A percentile compares a stretch with the other conserved stretches of the same genome.
Conservation (phyloP, 176 grass and related monocot genomes). For the Bolboschoenus planiculmis region DNA sequence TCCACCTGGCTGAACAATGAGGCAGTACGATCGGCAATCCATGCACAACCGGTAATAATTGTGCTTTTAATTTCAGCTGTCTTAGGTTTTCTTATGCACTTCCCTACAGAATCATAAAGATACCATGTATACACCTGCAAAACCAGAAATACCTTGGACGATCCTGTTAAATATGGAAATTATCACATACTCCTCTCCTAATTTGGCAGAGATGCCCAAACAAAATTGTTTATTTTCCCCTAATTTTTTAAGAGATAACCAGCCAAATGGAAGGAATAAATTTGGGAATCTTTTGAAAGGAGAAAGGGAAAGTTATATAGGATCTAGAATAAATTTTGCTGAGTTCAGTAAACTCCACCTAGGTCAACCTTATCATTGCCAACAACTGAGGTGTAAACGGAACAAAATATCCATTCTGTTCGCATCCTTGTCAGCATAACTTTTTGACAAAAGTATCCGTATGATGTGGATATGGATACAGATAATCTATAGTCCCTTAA, state of each 20-base stretch:
- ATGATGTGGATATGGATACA: no score
- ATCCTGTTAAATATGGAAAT: neutral
- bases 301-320: no score
- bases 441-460: no score
- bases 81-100: neutral
- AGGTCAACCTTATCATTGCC: no score
- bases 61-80: conserved; percentile 13
- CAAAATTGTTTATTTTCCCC: neutral
- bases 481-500: no score
- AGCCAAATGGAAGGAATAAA: neutral
- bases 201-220: conserved; percentile 7
- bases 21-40: conserved; percentile 73
- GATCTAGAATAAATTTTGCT: no score
- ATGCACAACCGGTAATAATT: conserved; percentile 68
- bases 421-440: no score
- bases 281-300: no score
- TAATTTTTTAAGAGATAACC: neutral
- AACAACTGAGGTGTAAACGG: no score
- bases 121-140: neutral
- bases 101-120: neutral
- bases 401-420: no score
- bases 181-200: neutral
- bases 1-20: conserved; percentile 75
- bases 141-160: neutral
- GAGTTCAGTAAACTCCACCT: no score